Conservation (phyloP, 352 stramenopile genomes). For the Phytophthora ramorum region DNA sequence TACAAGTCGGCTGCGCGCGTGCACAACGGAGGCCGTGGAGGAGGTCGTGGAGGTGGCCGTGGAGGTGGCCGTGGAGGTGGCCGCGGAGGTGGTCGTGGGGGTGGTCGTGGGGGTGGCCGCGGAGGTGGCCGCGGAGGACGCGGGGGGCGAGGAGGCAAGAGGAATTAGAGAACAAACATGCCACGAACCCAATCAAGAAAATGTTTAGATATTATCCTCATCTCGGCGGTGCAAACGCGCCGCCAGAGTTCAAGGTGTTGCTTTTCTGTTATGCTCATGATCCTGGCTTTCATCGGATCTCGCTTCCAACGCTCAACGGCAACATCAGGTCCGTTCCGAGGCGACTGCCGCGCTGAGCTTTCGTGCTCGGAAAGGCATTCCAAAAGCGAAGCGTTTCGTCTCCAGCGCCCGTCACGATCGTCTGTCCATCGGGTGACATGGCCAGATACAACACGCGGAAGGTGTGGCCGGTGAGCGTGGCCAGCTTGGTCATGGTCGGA, state of each 20-base stretch:
- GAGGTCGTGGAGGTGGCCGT: conserved; percentile 36
- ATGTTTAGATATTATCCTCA: conserved; percentile 41
- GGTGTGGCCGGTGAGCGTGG: conserved; percentile 96
- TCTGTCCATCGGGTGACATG: conserved; percentile 97
- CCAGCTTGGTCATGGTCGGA: conserved; percentile 96
- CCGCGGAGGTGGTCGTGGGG: conserved; percentile 23
- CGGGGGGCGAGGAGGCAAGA: conserved; percentile 38
- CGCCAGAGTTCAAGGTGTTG: conserved; percentile 11
- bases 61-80: conserved; percentile 24
- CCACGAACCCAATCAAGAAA: conserved; percentile 25
- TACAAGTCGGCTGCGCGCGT: conserved; percentile 85
- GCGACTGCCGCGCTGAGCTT: conserved; percentile 52
- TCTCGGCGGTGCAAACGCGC: conserved; percentile 10
- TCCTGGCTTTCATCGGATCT: conserved; percentile 60
- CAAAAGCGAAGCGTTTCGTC: conserved; percentile 98
- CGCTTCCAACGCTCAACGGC: conserved; percentile 55
- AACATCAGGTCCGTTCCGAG: conserved; percentile 67
- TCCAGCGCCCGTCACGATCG: conserved; percentile 97
- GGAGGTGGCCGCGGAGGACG: conserved; percentile 28
- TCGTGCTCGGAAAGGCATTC: conserved; percentile 95
- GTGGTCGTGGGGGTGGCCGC: conserved; percentile 35
- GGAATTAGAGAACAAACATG: conserved; percentile 40
- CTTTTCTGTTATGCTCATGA: background rate
- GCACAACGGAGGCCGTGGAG: conserved; percentile 42
- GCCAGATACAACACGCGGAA: conserved; percentile 97